Evolutionary conservation across 73 alveolate species (phyloP), one percentile per base, ranked within the genome.

Genomic region (Paraurostyla sp.): DNA sequence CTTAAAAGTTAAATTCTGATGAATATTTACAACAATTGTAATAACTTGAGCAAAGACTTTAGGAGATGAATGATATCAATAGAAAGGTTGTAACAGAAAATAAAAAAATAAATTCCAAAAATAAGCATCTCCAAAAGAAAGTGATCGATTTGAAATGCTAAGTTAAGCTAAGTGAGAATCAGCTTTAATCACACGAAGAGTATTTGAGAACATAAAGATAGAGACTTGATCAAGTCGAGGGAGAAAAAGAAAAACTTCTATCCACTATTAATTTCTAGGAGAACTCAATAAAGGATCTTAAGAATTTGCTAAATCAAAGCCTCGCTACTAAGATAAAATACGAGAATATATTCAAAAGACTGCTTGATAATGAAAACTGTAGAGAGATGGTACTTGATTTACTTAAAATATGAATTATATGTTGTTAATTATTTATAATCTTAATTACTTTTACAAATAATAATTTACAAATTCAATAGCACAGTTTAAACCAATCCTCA

Each of bases 321-420:
- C 38, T 51, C 3, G 22, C 25, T 1, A 41, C 38, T 4, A 78
- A 78, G 59, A 25, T 78, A 9, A 50, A 51, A 52, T 78, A 78
- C 33, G 89, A 78, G 35, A 78, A 78, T 40, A 54, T 78, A 3
- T 46, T 78, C 78, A 78, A 78, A 62, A 78, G 42, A 33, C 59
- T 78, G 59, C 38, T 78, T 9, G 89, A 78, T 13, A 69, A 69
- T 43, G 83, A 69, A 27, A 16, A 30, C 4, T 75, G 68, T 32
- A 75, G 71, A 46, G 87, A 75, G 6, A 13, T 49, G 4, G 87
- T 75, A 7, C 27, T 75, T 4, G 42, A 36, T 18, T n/a, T 68
- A 60, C 36, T 68, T 7, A 43, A 68, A 36, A 68, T 59, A 7
- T 59, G 76, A 59, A 59, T 45, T 13, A 45, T 45, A 13, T 45